Evolutionary conservation across 2,329 filamentous ascomycete genomes (phyloP), one percentile per base, ranked within the genome.

Genomic region (Akanthomyces uredinophilus): DNA sequence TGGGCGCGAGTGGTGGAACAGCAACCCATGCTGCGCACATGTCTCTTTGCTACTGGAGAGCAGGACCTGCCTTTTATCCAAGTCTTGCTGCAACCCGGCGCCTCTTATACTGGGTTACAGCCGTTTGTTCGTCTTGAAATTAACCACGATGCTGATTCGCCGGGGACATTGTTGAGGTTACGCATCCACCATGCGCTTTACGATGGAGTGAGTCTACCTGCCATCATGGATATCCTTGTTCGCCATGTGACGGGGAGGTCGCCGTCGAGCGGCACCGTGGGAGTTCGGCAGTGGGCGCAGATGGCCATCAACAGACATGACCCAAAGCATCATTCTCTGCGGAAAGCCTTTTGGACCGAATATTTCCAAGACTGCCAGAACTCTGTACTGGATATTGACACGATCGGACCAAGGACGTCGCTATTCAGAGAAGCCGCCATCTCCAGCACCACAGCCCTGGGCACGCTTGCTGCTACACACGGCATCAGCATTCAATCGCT

Each of bases 161-260:
- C 50, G 0, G 63, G 66, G 3, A 75, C 72, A 67, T 46, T 65
- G 0, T 60, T 86, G 4, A 75, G 82, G 2, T 77, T 92, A 5
- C 79, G 79, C 29, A 87, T 97, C 5, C 92, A 96, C 65, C 93
- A 98, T 71, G 90, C 90, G 0, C 79, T 97, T 0, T 98, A 97
- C 70, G 94, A 97, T 71, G 92, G 88, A 6, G 81, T 96, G 64
- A 95, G 90, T 68, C 77, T 97, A 5, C 84, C 87, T 1, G 71
- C 81, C 0, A 75, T 96, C 6, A 76, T 92, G 24, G 70, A 80
- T 2, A 69, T 72, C 1, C 74, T 81, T 29, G 20, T 64, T 2
- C 56, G 65, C 8, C 66, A 75, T 4, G 60, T 70, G 49, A 51
- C 16, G 24, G 20, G 53, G 18, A 20, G 58, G 5, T 35, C 39